These are phyloP conservation scores for Cynara cardunculus DNA, from an alignment of 129 eudicot genomes.

Conservation along the genomic window DNA sequence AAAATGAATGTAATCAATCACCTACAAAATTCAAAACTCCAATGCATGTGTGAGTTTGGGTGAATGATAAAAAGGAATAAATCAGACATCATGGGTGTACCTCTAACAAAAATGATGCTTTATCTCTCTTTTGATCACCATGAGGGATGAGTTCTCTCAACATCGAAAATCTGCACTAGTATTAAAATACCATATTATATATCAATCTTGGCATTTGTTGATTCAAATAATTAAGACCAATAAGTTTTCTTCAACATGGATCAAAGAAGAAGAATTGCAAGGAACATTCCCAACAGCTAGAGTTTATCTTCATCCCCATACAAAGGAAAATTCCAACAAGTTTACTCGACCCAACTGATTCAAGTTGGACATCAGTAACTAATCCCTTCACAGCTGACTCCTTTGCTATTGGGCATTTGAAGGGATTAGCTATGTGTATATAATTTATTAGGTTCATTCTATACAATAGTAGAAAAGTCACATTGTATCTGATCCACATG, in stretches of 20 bases:
- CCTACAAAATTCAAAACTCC: slow-evolving; percentile 39
- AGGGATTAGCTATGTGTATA: too few species aligned
- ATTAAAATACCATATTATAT: neutral
- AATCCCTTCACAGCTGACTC: too few species aligned
- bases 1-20: slow-evolving; percentile 85
- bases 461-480: too few species aligned
- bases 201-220: neutral
- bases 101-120: slow-evolving; percentile 92
- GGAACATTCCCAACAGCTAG: too few species aligned
- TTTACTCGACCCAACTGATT: too few species aligned
- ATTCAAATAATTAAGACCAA: neutral
- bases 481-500: too few species aligned
- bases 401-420: too few species aligned
- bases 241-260: neutral
- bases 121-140: slow-evolving; percentile 95
- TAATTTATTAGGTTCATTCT: too few species aligned
- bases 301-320: too few species aligned
- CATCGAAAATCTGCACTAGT: slow-evolving; percentile 72
- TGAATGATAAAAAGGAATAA: neutral
- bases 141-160: slow-evolving; percentile 89
- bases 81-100: slow-evolving; percentile 33
- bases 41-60: neutral
- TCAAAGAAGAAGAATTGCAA: neutral
- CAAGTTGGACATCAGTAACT: too few species aligned
- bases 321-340: too few species aligned